phyloP scores from a whole-genome alignment of 306 rosid genomes.

The Morella rubra region DNA sequence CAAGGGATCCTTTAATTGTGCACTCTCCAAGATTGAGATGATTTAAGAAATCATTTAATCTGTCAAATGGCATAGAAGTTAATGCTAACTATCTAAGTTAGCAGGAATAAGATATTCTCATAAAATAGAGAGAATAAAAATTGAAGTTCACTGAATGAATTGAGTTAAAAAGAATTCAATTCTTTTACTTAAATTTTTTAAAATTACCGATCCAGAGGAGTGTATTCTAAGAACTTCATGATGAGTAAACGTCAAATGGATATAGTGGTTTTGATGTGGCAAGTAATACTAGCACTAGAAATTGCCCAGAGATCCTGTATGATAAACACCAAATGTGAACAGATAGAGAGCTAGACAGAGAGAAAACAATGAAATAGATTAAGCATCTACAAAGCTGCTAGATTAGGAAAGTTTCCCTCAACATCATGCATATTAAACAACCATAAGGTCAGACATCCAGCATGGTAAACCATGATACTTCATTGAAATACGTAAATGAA shows the following conservation, averaged over 20 bases:
- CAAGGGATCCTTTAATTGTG: constrained; percentile 81
- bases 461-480: too few species aligned
- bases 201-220: constrained; percentile 77
- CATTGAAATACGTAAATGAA: too few species aligned
- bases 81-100: not conserved
- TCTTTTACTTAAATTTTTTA: not conserved
- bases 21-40: constrained; percentile 88
- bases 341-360: not conserved
- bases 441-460: not conserved
- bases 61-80: constrained; percentile 25
- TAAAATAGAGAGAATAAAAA: constrained; percentile 5
- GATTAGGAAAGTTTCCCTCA: not conserved
- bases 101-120: not conserved
- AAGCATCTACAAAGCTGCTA: not conserved
- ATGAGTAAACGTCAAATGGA: constrained; percentile 2
- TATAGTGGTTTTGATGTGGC: constrained; percentile 5
- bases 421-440: not conserved
- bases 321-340: constrained; percentile 2
- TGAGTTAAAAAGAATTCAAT: not conserved
- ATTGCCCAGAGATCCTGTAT: constrained; percentile 21
- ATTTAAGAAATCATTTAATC: constrained; percentile 70
- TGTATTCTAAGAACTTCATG: constrained; percentile 87
- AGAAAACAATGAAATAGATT: not conserved
- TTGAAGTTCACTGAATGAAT: not conserved
- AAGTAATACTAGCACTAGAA: constrained; percentile 10